A percentile compares a stretch with the other conserved stretches of the same genome.
These are phyloP conservation scores for Chrysanthemum seticuspe DNA, from an alignment of 129 eudicot species.

Conservation along the genomic window DNA sequence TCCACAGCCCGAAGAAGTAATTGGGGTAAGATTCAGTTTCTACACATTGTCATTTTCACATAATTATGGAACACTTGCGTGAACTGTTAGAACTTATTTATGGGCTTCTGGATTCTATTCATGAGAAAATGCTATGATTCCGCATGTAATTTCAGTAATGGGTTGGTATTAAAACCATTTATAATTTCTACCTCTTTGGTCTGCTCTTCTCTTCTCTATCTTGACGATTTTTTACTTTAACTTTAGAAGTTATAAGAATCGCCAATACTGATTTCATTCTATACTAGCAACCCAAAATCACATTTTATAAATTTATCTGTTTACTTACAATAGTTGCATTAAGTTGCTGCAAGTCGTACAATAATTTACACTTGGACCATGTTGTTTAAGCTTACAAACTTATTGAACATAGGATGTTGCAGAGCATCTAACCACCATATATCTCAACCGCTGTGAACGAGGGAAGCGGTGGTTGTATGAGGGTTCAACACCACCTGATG, in stretches of 20 bases:
- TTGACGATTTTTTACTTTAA: not conserved
- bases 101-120: not conserved
- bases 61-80: not conserved
- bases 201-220: not conserved
- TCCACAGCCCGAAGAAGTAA: slow-evolving; percentile 59
- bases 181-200: not conserved
- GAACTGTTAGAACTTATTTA: slow-evolving; percentile 6
- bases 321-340: not conserved
- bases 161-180: not conserved
- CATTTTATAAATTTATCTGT: not conserved
- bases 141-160: not conserved
- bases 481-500: slow-evolving; percentile 93
- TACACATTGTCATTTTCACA: not conserved
- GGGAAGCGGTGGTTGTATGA: slow-evolving; percentile 94
- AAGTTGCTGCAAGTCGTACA: not conserved
- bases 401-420: slow-evolving; percentile 66
- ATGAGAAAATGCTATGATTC: not conserved
- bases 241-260: slow-evolving; percentile 2
- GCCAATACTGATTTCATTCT: not conserved
- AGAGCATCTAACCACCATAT: slow-evolving; percentile 86
- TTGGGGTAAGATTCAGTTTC: slow-evolving; percentile 62
- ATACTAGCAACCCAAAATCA: not conserved
- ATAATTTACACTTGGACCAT: not conserved
- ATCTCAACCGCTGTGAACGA: slow-evolving; percentile 87
- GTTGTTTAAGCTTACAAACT: slow-evolving; percentile 11